A percentile compares a stretch with the other conserved stretches of the same genome.
Conservation (phyloP, 805 yeast species). For the Myxozyma neotropica region DNA sequence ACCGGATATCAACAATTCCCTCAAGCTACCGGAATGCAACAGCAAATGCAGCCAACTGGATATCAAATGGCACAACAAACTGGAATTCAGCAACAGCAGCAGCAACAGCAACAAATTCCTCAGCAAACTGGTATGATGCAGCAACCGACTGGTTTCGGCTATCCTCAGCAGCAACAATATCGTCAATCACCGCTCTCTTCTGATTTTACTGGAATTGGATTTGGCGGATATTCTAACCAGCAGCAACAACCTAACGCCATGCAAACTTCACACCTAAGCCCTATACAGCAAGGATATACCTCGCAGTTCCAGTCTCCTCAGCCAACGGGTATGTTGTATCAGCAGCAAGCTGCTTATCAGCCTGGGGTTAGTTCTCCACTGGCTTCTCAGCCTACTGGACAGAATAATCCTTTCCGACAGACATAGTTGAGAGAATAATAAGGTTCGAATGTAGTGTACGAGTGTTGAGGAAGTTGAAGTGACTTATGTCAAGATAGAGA, state of each 20-base stretch:
- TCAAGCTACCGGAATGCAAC: constrained; percentile 33
- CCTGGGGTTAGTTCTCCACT: constrained; percentile 19
- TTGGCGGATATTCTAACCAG: constrained; percentile 23
- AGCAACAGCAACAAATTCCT: constrained; percentile 38
- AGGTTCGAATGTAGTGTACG: no score
- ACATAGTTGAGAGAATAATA: background rate
- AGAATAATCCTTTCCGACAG: constrained; percentile 18
- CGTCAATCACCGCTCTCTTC: constrained; percentile 16
- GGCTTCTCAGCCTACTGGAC: constrained; percentile 19
- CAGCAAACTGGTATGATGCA: constrained; percentile 52
- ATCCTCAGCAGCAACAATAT: constrained; percentile 71
- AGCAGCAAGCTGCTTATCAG: constrained; percentile 15
- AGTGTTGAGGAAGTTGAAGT: no score
- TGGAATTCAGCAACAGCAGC: constrained; percentile 31
- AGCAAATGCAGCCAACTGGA: constrained; percentile 37
- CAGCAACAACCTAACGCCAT: constrained; percentile 21
- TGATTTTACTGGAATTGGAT: constrained; percentile 20
- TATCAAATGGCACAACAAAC: constrained; percentile 40
- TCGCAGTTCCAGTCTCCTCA: constrained; percentile 7
- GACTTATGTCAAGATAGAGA: background rate
- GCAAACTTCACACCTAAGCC: background rate
- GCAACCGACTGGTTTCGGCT: constrained; percentile 81
- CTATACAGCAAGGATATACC: constrained; percentile 63
- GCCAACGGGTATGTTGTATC: constrained; percentile 15
- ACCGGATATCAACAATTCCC: constrained; percentile 32